Percentiles rank a stretch among this genome's conserved stretches.
Evolutionary conservation across 768 basidiomycete genomes (phyloP).

Genomic region (Trametes cubensis): DNA sequence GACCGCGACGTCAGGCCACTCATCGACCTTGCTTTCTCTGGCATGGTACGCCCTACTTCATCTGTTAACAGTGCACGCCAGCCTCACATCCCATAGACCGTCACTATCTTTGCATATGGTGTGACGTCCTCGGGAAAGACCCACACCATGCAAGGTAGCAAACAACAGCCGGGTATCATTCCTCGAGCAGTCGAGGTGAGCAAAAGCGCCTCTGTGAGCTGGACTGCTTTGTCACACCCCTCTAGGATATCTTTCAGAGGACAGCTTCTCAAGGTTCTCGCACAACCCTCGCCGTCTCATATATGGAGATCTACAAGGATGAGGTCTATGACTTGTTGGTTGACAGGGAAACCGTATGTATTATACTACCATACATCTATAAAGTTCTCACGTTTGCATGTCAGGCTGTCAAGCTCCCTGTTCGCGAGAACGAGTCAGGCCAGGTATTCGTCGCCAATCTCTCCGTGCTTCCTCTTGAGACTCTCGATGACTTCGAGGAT

Average conservation of each 20-base stretch:
- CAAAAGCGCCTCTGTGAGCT: neutral
- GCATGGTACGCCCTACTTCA: slow-evolving; percentile 56
- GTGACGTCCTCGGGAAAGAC: slow-evolving; percentile 93
- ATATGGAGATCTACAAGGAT: slow-evolving; percentile 92
- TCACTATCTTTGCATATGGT: slow-evolving; percentile 89
- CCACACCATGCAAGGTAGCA: slow-evolving; percentile 88
- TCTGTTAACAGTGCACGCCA: too few relatives aligned
- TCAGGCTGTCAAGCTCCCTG: slow-evolving; percentile 56
- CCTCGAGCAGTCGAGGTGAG: slow-evolving; percentile 75
- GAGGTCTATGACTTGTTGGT: slow-evolving; percentile 89
- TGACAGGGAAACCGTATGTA: slow-evolving; percentile 61
- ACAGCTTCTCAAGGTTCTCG: slow-evolving; percentile 31
- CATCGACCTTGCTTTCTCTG: slow-evolving; percentile 75
- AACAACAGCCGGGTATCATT: slow-evolving; percentile 78
- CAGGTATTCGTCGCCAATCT: slow-evolving; percentile 60
- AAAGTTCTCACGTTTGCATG: neutral
- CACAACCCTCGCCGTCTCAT: slow-evolving; percentile 61
- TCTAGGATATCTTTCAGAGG: slow-evolving; percentile 20
- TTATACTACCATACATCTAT: neutral
- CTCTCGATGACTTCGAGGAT: slow-evolving; percentile 49
- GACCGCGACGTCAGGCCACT: slow-evolving; percentile 73
- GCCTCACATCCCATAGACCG: slow-evolving; percentile 50
- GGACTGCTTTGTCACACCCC: neutral
- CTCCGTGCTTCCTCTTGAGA: slow-evolving; percentile 40
- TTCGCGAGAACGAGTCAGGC: slow-evolving; percentile 54